Evolutionary conservation across 2,329 filamentous ascomycete species (phyloP).

Genomic region (Aspergillus vadensis): DNA sequence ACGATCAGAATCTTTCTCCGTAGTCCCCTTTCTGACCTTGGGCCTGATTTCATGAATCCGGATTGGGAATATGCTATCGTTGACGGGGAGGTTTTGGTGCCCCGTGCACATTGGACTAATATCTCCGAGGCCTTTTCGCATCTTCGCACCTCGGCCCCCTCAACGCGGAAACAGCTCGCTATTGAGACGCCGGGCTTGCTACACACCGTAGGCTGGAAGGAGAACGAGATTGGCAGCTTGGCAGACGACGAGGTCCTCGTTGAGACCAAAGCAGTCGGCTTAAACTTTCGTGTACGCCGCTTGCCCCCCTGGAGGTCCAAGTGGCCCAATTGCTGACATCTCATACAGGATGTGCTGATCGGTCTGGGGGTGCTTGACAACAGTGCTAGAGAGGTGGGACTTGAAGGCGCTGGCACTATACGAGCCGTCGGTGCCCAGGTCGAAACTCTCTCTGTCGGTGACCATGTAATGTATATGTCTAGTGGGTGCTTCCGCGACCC

Average conservation of each 20-base stretch:
- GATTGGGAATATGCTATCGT: not conserved
- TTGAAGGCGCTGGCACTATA: constrained; percentile 19
- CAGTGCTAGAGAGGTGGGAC: not conserved
- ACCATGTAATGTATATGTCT: constrained; percentile 17
- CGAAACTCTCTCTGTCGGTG: constrained; percentile 1
- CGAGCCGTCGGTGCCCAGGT: constrained; percentile 11
- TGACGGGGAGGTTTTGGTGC: not conserved
- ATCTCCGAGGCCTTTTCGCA: not conserved
- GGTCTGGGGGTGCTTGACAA: constrained; percentile 14
- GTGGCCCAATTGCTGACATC: constrained; percentile 39
- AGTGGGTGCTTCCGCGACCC: constrained; percentile 26
- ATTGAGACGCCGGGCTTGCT: constrained; percentile 8
- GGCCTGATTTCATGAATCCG: not conserved
- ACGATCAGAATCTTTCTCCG: not conserved
- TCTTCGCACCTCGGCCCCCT: not conserved
- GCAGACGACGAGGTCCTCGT: constrained; percentile 23
- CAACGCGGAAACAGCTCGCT: not conserved
- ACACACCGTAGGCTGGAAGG: constrained; percentile 14
- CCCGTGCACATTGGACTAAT: not conserved
- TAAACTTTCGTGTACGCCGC: constrained; percentile 24
- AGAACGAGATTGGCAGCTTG: not conserved
- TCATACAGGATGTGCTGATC: constrained; percentile 22
- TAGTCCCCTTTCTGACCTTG: not conserved
- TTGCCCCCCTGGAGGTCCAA: constrained; percentile 14
- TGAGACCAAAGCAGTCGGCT: constrained; percentile 20